Evolutionary conservation across 2,329 filamentous ascomycete species (phyloP), one percentile per base, ranked within the genome.

Genomic region (Colletotrichum acutatum): DNA sequence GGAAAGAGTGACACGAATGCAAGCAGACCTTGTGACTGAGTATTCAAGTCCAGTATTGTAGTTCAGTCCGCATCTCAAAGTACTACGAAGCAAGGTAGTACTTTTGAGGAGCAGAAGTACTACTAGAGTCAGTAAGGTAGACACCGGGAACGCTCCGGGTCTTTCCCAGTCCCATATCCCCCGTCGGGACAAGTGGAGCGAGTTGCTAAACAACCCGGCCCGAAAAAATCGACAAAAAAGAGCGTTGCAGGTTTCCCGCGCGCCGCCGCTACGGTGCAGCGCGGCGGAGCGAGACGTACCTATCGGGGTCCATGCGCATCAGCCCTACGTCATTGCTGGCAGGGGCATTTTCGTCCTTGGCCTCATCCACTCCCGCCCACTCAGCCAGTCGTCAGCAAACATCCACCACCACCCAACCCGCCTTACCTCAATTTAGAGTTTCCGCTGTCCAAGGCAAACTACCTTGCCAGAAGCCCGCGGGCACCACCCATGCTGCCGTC

Each of bases 301-400:
- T 42, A 16, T 42, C 16, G 37, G 24, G 14, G 49, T 30, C 32
- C 52, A 68, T 66, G n/a, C 42, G 12, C 34, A 9, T 1, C 30
- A 32, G 22, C 32, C 37, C n/a, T 72, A 72, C 70, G 70, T 72
- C 70, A 72, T 69, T 59, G 32, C 53, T n/a, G 52, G 54, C 59
- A 54, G 22, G 32, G 30, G 28, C 16, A 19, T 19, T 46, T 59
- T 63, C 65, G 30, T 46, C 52, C 62, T 69, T 63, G 37, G 37
- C 58, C 26, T 52, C 14, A 5, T 11, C 24, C 37, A 19, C 59
- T 42, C 16, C 28, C 57, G n/a, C n/a, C 16, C 49, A 9, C 1
- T 34, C 32, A 34, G 32, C 12, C 1, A 5, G 28, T 61, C 42
- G 9, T 14, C 28, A 14, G 9, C 52, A 11, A 19, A 4, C 49